Conservation (phyloP, 139 green algal genomes). For the Micractinium conductrix region DNA sequence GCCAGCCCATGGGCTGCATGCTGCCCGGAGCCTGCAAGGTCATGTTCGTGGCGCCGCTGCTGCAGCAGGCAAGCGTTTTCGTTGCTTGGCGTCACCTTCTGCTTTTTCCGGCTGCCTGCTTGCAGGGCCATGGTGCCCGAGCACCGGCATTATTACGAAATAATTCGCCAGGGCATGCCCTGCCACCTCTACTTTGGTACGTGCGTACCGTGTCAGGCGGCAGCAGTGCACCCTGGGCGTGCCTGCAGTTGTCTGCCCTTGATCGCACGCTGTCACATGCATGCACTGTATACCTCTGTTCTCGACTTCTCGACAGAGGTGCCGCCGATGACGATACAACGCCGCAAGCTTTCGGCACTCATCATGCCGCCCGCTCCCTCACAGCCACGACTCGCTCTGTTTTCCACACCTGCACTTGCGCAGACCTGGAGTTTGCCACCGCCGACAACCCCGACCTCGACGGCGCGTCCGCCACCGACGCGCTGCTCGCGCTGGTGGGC, state of each 20-base stretch:
- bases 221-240: no score
- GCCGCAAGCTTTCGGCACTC: no score
- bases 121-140: slow-evolving; percentile 19
- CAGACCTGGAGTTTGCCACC: slow-evolving; percentile 80
- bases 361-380: no score
- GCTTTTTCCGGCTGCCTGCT: no score
- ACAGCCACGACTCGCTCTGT: no score
- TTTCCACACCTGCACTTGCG: no score
- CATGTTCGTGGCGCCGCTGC: neutral
- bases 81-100: no score
- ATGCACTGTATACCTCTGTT: no score
- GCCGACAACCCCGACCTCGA: slow-evolving; percentile 65
- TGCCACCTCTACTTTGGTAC: slow-evolving; percentile 89
- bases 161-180: slow-evolving; percentile 65
- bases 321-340: no score
- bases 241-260: neutral
- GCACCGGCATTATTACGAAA: slow-evolving; percentile 64
- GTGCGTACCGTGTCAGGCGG: neutral
- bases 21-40: neutral
- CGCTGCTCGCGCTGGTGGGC: slow-evolving; percentile 53
- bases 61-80: neutral
- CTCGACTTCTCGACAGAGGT: no score
- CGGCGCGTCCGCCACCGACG: slow-evolving; percentile 65
- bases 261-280: neutral
- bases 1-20: no score